These are phyloP conservation scores for Immersiella caudata DNA, from an alignment of 495 filamentous ascomycete genomes.

Conservation along the genomic window DNA sequence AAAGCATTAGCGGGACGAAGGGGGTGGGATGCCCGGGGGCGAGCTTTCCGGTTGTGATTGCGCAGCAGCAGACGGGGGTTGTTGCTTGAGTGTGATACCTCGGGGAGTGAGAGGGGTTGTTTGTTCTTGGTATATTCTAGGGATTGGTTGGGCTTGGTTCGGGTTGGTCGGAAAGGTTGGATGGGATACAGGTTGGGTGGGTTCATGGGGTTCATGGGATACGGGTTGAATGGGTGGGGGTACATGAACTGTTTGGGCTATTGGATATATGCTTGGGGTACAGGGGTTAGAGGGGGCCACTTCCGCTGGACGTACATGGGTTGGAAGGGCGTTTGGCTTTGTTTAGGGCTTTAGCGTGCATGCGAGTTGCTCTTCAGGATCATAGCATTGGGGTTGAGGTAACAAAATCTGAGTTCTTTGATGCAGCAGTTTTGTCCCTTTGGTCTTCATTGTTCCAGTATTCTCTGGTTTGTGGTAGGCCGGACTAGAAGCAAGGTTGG, in stretches of 20 bases:
- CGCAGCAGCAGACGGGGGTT: conserved; percentile 27
- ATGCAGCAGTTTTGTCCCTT: background rate
- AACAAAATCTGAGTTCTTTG: background rate
- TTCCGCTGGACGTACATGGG: background rate
- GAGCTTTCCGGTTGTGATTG: conserved; percentile 23
- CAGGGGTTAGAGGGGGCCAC: background rate
- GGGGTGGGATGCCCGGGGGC: conserved; percentile 32
- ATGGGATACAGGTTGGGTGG: background rate
- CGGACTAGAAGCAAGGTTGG: no score
- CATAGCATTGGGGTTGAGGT: conserved; percentile 1
- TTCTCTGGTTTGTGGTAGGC: no score
- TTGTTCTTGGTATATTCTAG: background rate
- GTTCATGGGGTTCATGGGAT: background rate
- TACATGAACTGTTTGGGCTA: no score
- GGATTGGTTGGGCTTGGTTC: background rate
- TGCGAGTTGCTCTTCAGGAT: background rate
- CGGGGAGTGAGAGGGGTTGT: background rate
- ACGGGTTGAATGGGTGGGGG: background rate
- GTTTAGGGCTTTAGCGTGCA: background rate
- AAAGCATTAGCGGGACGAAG: conserved; percentile 31
- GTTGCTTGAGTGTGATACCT: background rate
- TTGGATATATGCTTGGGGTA: no score
- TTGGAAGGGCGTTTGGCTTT: conserved; percentile 6
- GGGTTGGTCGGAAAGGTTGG: background rate
- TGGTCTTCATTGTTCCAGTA: no score